These are phyloP conservation scores for Venturiaceae sp. DNA, from an alignment of 2,329 filamentous ascomycete genomes.

Conservation along the genomic window DNA sequence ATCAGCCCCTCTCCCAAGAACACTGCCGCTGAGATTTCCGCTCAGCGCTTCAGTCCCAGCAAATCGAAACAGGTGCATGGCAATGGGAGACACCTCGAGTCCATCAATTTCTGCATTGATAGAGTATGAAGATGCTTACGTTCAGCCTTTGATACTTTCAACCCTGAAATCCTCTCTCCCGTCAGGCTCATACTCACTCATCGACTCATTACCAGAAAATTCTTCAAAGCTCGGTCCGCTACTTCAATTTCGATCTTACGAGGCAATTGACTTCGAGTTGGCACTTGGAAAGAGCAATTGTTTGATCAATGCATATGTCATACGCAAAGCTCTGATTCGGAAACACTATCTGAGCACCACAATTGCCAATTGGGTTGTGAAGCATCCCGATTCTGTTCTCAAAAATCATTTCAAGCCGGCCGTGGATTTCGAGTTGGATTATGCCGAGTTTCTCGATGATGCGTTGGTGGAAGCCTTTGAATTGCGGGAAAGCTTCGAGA, in stretches of 20 bases:
- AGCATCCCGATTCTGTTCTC: conserved; percentile 65
- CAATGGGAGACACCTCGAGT: too few relatives aligned
- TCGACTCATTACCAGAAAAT: conserved; percentile 40
- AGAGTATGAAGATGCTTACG: conserved; percentile 79
- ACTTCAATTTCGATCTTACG: conserved; percentile 79
- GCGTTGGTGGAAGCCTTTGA: conserved; percentile 86
- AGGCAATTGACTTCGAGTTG: conserved; percentile 75
- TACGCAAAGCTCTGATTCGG: conserved; percentile 89
- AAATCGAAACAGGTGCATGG: neutral
- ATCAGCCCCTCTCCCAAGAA: neutral
- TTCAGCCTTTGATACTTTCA: conserved; percentile 72
- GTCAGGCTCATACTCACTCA: conserved; percentile 41
- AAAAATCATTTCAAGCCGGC: conserved; percentile 62
- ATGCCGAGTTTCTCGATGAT: conserved; percentile 92
- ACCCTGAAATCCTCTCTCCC: conserved; percentile 59
- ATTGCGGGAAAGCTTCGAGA: conserved; percentile 64
- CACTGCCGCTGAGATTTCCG: neutral
- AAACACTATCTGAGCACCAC: conserved; percentile 90
- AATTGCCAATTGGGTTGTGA: conserved; percentile 74
- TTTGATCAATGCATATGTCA: conserved; percentile 82
- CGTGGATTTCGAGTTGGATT: conserved; percentile 89
- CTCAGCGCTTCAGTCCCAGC: neutral
- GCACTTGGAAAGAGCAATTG: conserved; percentile 54
- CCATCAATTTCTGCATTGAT: conserved; percentile 58
- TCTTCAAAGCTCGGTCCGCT: conserved; percentile 38